Evolutionary conservation across 129 eudicot species (phyloP).

Genomic region (Flaveria trinervia): DNA sequence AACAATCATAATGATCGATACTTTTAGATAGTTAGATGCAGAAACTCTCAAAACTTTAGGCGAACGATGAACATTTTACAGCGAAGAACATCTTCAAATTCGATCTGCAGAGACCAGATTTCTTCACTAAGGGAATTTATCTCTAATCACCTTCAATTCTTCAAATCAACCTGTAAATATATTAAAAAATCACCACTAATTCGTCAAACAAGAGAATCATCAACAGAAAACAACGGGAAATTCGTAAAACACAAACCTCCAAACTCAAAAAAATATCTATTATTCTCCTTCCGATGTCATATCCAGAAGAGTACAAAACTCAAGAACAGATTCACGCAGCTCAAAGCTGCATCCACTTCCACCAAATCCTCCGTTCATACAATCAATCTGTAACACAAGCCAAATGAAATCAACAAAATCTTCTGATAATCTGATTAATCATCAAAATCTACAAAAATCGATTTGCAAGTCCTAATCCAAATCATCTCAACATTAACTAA

Average conservation of each 20-base stretch:
- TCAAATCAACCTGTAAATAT: constrained; percentile 21
- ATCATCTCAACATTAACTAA: constrained; percentile 13
- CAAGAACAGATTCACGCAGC: constrained; percentile 27
- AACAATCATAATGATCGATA: not conserved
- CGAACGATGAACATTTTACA: constrained; percentile 16
- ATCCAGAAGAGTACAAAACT: not conserved
- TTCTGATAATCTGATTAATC: not conserved
- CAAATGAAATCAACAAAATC: constrained; percentile 8
- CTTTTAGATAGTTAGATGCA: not conserved
- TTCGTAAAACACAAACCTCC: not conserved
- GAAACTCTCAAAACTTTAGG: constrained; percentile 12
- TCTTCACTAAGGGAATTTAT: not conserved
- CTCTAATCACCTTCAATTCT: constrained; percentile 1
- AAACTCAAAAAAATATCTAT: too few relatives aligned
- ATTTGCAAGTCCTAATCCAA: not conserved
- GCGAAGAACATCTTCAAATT: constrained; percentile 10
- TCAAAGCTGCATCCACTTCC: constrained; percentile 20
- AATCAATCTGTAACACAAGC: constrained; percentile 20
- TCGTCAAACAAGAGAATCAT: constrained; percentile 1
- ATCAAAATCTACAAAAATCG: not conserved
- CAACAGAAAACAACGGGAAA: constrained; percentile 19
- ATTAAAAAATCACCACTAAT: constrained; percentile 1
- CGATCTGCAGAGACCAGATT: not conserved
- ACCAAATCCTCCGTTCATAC: constrained; percentile 19
- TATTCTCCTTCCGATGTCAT: not conserved